These are phyloP conservation scores for Agroathelia rolfsii DNA, from an alignment of 1,284 basidiomycete genomes.

Conservation along the genomic window DNA sequence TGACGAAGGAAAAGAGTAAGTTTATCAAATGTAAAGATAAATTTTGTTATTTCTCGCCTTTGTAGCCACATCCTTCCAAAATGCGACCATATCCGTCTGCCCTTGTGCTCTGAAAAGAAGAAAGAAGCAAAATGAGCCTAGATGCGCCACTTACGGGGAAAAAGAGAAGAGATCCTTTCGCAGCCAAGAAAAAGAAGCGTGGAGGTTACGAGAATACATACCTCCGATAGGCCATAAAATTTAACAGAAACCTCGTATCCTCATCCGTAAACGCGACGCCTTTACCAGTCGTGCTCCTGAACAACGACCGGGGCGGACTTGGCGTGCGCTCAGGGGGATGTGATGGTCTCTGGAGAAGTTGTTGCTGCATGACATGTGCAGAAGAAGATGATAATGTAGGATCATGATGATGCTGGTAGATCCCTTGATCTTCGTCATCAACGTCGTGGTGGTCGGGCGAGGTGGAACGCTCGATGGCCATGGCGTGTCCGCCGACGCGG, in stretches of 20 bases:
- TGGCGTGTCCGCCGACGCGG: slow-evolving; percentile 67
- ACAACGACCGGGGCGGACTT: slow-evolving; percentile 66
- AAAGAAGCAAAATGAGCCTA: too few species aligned
- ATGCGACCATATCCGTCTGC: slow-evolving; percentile 68
- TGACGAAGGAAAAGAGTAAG: too few species aligned
- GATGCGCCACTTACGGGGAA: slow-evolving; percentile 2
- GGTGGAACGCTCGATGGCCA: slow-evolving; percentile 45
- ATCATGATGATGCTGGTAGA: slow-evolving; percentile 20
- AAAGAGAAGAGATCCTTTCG: slow-evolving; percentile 6
- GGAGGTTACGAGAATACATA: slow-evolving; percentile 23
- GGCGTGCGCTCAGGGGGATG: slow-evolving; percentile 52
- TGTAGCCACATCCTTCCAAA: slow-evolving; percentile 74
- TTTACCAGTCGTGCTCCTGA: slow-evolving; percentile 74
- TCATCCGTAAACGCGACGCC: slow-evolving; percentile 77
- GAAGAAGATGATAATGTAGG: slow-evolving; percentile 36
- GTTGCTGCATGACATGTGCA: slow-evolving; percentile 33
- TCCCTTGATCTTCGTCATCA: slow-evolving; percentile 26
- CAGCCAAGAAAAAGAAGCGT: too few species aligned
- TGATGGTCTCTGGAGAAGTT: slow-evolving; percentile 29
- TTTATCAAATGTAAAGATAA: slow-evolving; percentile 5
- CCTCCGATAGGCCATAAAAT: slow-evolving; percentile 66
- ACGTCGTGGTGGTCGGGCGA: slow-evolving; percentile 30
- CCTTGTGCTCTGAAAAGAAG: slow-evolving; percentile 41
- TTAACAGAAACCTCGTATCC: slow-evolving; percentile 63
- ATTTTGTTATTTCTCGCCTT: slow-evolving; percentile 50